Conservation (phyloP, 78 protist species). For the Bodo saltans region DNA sequence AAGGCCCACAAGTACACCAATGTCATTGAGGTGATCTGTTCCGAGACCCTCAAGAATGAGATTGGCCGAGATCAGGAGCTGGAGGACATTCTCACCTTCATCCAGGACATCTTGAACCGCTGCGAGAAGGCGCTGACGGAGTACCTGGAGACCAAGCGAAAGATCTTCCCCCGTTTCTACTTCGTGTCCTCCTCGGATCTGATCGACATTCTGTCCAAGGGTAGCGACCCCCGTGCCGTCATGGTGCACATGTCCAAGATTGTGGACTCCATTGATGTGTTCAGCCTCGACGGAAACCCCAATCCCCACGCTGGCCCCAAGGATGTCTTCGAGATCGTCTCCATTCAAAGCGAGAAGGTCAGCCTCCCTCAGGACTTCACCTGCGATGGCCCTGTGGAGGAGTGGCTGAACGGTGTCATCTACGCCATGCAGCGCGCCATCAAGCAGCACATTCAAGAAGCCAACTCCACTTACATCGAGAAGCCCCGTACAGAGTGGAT, state of each 20-base stretch:
- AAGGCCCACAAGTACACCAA: background rate
- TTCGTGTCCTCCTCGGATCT: conserved; percentile 73
- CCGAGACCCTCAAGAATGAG: conserved; percentile 9
- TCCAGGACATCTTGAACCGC: conserved; percentile 27
- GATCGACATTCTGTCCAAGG: conserved; percentile 78
- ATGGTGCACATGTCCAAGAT: conserved; percentile 64
- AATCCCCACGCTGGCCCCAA: background rate
- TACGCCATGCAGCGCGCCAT: conserved; percentile 23
- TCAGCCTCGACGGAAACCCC: background rate
- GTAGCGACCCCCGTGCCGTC: conserved; percentile 56
- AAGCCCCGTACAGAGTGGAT: conserved; percentile 9
- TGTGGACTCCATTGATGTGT: conserved; percentile 39
- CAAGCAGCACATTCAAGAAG: background rate
- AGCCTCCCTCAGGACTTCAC: conserved; percentile 20
- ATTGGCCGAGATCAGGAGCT: conserved; percentile 7
- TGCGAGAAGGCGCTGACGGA: conserved; percentile 71
- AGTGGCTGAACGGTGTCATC: conserved; percentile 53
- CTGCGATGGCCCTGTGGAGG: conserved; percentile 66
- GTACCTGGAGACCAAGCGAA: conserved; percentile 74
- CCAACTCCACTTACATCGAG: background rate
- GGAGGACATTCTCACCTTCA: background rate
- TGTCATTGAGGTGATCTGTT: conserved; percentile 30
- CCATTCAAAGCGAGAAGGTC: conserved; percentile 52
- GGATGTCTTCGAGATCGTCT: conserved; percentile 40
- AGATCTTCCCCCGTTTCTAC: conserved; percentile 83